Evolutionary conservation across 129 eudicot species (phyloP).

Genomic region (Rutidosis leptorrhynchoides): DNA sequence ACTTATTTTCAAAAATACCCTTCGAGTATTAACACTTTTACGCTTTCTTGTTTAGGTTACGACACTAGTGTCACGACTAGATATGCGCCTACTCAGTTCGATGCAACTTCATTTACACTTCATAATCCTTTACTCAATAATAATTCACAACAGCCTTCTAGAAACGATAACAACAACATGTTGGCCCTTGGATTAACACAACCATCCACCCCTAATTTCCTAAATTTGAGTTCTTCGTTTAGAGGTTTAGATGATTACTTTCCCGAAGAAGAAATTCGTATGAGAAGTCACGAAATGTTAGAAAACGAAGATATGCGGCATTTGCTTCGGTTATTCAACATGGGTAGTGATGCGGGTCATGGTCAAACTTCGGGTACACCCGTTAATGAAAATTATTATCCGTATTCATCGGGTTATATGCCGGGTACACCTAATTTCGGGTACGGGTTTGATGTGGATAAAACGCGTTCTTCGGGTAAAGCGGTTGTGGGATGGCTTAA

Average conservation of each 20-base stretch:
- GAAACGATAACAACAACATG: constrained; percentile 41
- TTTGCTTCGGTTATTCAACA: constrained; percentile 70
- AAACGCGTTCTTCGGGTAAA: constrained; percentile 78
- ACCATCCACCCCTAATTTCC: constrained; percentile 51
- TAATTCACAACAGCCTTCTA: constrained; percentile 45
- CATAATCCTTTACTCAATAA: constrained; percentile 48
- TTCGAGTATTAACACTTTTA: constrained; percentile 3
- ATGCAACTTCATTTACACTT: constrained; percentile 43
- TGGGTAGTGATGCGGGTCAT: constrained; percentile 59
- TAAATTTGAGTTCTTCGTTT: constrained; percentile 39
- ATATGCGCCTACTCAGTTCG: constrained; percentile 48
- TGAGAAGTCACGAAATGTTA: constrained; percentile 95
- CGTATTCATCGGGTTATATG: constrained; percentile 46
- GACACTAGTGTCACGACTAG: constrained; percentile 37
- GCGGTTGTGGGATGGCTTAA: constrained; percentile 98
- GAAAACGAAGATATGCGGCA: constrained; percentile 95
- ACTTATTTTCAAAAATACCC: constrained; percentile 24
- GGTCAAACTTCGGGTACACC: constrained; percentile 44
- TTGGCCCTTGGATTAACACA: constrained; percentile 68
- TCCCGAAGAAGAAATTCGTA: constrained; percentile 86
- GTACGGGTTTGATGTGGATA: constrained; percentile 55
- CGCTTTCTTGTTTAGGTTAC: constrained; percentile 46
- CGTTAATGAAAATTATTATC: constrained; percentile 37
- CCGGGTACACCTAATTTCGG: constrained; percentile 52
- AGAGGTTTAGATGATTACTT: constrained; percentile 63